These are phyloP conservation scores for Didymella pinodella DNA, from an alignment of 2,329 filamentous ascomycete species.

Conservation along the genomic window DNA sequence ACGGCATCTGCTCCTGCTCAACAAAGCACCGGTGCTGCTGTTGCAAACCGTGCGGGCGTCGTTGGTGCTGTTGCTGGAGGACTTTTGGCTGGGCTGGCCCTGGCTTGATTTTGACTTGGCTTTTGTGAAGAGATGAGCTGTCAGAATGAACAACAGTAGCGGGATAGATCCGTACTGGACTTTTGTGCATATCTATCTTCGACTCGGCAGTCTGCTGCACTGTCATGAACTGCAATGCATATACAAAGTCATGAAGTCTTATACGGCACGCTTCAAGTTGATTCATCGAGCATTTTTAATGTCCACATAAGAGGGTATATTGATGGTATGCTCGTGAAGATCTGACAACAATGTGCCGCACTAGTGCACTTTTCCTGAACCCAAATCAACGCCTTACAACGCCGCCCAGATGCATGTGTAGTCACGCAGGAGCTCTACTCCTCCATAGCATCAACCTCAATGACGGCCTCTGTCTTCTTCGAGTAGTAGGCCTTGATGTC, in stretches of 20 bases:
- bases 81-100: slow-evolving; percentile 32
- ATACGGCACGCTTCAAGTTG: not conserved
- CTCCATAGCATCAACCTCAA: slow-evolving; percentile 61
- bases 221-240: not conserved
- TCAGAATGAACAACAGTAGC: not conserved
- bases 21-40: slow-evolving; percentile 31
- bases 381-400: slow-evolving; percentile 35
- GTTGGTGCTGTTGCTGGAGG: slow-evolving; percentile 33
- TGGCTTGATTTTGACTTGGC: slow-evolving; percentile 13
- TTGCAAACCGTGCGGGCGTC: slow-evolving; percentile 24
- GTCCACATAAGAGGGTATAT: slow-evolving; percentile 37
- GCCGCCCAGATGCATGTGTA: slow-evolving; percentile 35
- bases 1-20: slow-evolving; percentile 23
- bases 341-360: slow-evolving; percentile 22
- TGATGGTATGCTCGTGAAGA: slow-evolving; percentile 29
- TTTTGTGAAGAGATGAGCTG: not conserved
- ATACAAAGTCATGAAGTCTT: not conserved
- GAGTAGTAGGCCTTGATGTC: slow-evolving; percentile 71
- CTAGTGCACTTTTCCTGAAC: slow-evolving; percentile 28
- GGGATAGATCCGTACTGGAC: not conserved
- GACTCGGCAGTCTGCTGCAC: not conserved
- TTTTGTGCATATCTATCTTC: not conserved
- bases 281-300: not conserved
- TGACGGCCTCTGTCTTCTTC: slow-evolving; percentile 50
- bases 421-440: slow-evolving; percentile 41